Evolutionary conservation across 768 basidiomycete genomes (phyloP), one percentile per base, ranked within the genome.

Genomic region (Steccherinum ochraceum): DNA sequence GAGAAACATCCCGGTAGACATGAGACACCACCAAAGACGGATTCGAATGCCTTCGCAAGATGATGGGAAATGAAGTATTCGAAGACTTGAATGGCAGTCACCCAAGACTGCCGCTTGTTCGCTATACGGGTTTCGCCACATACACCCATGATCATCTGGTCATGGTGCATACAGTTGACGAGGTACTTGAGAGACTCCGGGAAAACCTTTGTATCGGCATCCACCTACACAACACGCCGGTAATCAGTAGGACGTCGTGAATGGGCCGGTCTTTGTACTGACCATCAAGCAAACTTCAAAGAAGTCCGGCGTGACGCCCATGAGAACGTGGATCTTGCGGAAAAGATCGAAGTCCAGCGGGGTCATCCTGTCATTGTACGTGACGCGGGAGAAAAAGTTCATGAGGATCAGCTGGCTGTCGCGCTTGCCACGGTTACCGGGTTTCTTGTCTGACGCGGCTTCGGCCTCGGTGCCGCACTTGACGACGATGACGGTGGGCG

Each of bases 11-110:
- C 96, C 0, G 96, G 96, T 24, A 98, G 75, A 74, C 96, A 99
- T 12, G 96, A 93, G 52, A 99, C 96, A 81, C 96, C 96, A 63
- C 96, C 96, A 62, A 99, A 98, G 21, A 96, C 93, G 19, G 96
- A 93, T 67, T 99, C 96, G 69, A 99, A 99, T 5, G 92, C 94
- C 68, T 99, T 99, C 54, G 95, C 90, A 48, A 93, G 80, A 67
- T 99, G 95, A 69, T 99, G 96, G 30, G 94, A 97, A 63, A 99
- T 98, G 70, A 97, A 99, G 69, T 99, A 99, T 66, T 94, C 92
- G 64, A 93, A 94, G 40, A 98, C 95, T 66, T 99, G 96, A 61
- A 99, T 99, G 45, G 88, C 85, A 1, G 96, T 98, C 20, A 99
- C 93, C 96, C 96, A 99, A 19, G 93, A 93, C 54, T 93, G 83